phyloP scores from a whole-genome alignment of 148 eudicot genomes.

The Fagopyrum tataricum region DNA sequence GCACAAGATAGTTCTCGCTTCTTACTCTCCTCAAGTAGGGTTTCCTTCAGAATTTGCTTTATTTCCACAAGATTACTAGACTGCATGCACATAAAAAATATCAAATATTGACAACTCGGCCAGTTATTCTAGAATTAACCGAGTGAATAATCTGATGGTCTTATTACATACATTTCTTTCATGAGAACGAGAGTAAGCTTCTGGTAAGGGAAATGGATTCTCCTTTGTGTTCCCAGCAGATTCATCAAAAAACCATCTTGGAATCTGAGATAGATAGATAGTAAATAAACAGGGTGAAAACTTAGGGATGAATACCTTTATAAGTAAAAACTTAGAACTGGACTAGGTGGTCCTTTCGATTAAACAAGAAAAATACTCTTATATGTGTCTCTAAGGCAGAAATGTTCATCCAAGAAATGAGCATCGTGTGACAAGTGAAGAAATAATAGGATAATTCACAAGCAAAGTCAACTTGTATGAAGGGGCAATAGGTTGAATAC shows the following conservation, averaged over 20 bases:
- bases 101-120: not conserved
- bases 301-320: not conserved
- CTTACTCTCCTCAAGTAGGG: conserved; percentile 71
- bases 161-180: conserved; percentile 49
- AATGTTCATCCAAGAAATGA: not conserved
- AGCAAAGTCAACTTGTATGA: not conserved
- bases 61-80: conserved; percentile 59
- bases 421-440: not conserved
- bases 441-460: not conserved
- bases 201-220: conserved; percentile 89
- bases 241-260: conserved; percentile 78
- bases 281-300: not conserved
- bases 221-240: conserved; percentile 64
- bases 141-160: not conserved
- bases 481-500: conserved; percentile 28
- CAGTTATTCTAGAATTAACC: not conserved
- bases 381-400: not conserved
- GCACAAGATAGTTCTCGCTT: conserved; percentile 83
- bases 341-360: not conserved
- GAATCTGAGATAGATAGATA: conserved; percentile 43
- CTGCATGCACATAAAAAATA: conserved; percentile 29
- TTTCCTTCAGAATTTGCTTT: conserved; percentile 83
- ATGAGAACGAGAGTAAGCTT: conserved; percentile 70
- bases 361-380: not conserved
- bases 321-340: not conserved